A percentile compares a stretch with the other conserved stretches of the same genome.
Evolutionary conservation across 2,329 filamentous ascomycete genomes (phyloP).

Genomic region (Beauveria brongniartii): DNA sequence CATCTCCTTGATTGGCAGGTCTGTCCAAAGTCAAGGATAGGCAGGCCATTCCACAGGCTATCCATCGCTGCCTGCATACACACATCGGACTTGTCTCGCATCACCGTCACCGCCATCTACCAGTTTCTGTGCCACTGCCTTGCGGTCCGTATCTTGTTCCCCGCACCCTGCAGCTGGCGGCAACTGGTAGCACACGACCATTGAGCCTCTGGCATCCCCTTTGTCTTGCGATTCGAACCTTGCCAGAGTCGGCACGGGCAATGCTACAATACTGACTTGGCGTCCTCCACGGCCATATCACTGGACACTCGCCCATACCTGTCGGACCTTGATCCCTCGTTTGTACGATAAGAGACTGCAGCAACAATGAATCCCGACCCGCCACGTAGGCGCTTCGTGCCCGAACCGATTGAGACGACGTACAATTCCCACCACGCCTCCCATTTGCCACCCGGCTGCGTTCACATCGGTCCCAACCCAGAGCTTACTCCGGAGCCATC

Average conservation of each 20-base stretch:
- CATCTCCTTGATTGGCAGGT: neutral
- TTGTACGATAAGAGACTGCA: neutral
- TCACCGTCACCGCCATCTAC: slow-evolving; percentile 6
- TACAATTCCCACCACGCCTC: slow-evolving; percentile 46
- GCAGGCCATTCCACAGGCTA: neutral
- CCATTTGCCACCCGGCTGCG: slow-evolving; percentile 9
- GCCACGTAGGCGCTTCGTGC: slow-evolving; percentile 52
- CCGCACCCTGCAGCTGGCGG: neutral
- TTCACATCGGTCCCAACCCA: slow-evolving; percentile 40
- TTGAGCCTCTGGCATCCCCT: neutral
- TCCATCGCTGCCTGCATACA: slow-evolving; percentile 6
- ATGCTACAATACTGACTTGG: neutral
- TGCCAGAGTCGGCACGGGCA: neutral
- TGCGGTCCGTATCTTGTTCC: neutral
- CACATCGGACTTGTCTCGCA: slow-evolving; percentile 8
- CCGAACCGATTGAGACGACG: slow-evolving; percentile 65
- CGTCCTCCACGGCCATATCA: neutral
- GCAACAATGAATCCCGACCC: slow-evolving; percentile 22
- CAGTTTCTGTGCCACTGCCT: slow-evolving; percentile 1
- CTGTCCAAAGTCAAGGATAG: neutral
- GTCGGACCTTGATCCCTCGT: neutral
- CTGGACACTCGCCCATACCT: neutral
- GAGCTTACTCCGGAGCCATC: slow-evolving; percentile 49
- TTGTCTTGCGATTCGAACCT: neutral
- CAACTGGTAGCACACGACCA: slow-evolving; percentile 6